Percentiles rank a stretch among this genome's conserved stretches.
These are phyloP conservation scores for Stylosanthes scabra DNA, from an alignment of 331 rosid species.

Conservation along the genomic window DNA sequence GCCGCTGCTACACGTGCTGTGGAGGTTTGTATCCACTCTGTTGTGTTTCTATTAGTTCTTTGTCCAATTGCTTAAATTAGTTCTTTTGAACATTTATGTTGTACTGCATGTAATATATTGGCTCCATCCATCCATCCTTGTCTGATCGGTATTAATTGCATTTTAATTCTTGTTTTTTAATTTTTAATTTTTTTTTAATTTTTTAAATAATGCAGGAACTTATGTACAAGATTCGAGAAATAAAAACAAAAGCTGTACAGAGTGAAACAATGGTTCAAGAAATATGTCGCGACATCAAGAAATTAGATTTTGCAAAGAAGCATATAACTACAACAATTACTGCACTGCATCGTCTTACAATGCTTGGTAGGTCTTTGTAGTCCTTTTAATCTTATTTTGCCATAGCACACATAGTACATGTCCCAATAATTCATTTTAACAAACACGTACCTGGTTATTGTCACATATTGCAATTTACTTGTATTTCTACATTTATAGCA, in stretches of 20 bases:
- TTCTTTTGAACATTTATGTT: conserved; percentile 21
- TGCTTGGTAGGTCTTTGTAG: conserved; percentile 72
- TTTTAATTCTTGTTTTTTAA: no score
- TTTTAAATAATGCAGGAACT: conserved; percentile 74
- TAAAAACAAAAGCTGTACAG: conserved; percentile 97
- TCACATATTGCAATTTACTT: conserved; percentile 13
- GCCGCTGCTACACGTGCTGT: conserved; percentile 95
- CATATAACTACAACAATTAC: conserved; percentile 97
- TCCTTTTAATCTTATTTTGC: background rate
- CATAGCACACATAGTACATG: background rate
- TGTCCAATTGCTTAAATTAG: background rate
- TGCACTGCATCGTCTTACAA: conserved; percentile 97
- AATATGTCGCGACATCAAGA: conserved; percentile 97
- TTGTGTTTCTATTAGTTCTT: background rate
- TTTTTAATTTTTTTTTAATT: background rate
- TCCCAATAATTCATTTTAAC: background rate
- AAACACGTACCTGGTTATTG: background rate
- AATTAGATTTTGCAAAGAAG: conserved; percentile 97
- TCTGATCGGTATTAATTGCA: conserved; percentile 3
- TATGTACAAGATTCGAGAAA: conserved; percentile 95
- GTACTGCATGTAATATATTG: conserved; percentile 19
- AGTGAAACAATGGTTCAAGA: conserved; percentile 99
- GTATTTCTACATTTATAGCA: conserved; percentile 17
- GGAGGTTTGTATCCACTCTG: conserved; percentile 55
- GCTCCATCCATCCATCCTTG: conserved; percentile 4